Evolutionary conservation across 2,329 filamentous ascomycete species (phyloP).

Genomic region (Camptophora hylomeconis): DNA sequence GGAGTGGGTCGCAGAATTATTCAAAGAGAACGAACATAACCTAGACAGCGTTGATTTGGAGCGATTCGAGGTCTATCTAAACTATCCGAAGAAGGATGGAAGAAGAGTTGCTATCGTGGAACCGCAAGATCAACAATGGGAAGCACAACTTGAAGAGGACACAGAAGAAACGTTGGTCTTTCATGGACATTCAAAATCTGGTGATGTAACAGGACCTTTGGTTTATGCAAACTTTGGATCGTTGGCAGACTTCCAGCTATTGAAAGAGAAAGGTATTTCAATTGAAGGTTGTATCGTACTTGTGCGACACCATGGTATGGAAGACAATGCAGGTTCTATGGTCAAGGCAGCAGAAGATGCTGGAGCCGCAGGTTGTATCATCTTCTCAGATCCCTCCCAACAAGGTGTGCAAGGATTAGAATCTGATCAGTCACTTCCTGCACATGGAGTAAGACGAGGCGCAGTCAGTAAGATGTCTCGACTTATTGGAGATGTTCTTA

Average conservation of each 20-base stretch:
- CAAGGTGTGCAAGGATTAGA: constrained; percentile 70
- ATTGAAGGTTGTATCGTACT: constrained; percentile 71
- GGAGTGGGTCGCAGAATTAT: constrained; percentile 69
- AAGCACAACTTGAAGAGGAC: constrained; percentile 72
- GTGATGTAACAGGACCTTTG: constrained; percentile 72
- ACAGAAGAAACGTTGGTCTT: constrained; percentile 65
- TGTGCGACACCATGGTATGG: constrained; percentile 65
- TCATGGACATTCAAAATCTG: constrained; percentile 77
- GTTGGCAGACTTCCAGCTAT: constrained; percentile 62
- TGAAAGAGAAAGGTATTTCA: constrained; percentile 59
- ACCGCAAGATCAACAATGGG: constrained; percentile 56
- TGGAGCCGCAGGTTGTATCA: constrained; percentile 75
- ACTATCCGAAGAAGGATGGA: constrained; percentile 70
- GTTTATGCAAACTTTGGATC: constrained; percentile 91
- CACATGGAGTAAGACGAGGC: constrained; percentile 70
- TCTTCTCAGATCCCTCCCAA: constrained; percentile 82
- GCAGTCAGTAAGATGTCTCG: constrained; percentile 68
- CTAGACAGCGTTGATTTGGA: constrained; percentile 67
- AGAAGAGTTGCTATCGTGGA: constrained; percentile 70
- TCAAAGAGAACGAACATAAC: constrained; percentile 47
- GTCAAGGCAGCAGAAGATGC: constrained; percentile 80
- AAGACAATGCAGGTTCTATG: constrained; percentile 63
- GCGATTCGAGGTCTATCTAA: constrained; percentile 78
- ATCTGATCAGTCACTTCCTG: constrained; percentile 65
- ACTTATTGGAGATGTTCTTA: constrained; percentile 83